A percentile compares a stretch with the other conserved stretches of the same genome.
phyloP scores from a whole-genome alignment of 495 filamentous ascomycete genomes.

The Pyrenula massariospora region DNA sequence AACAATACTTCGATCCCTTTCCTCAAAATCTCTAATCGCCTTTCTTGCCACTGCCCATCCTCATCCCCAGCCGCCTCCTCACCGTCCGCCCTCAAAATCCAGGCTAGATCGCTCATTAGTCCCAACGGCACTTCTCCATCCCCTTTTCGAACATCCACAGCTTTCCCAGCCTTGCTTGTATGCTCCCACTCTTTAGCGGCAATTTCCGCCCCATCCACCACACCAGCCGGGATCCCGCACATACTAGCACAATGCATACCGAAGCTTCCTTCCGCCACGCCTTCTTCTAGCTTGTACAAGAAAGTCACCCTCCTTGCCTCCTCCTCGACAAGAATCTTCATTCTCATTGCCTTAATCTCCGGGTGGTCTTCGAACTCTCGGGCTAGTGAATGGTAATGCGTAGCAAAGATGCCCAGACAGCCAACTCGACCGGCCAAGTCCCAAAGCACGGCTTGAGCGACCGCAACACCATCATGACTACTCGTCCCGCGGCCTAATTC shows the following conservation, averaged over 20 bases:
- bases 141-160: conserved; percentile 64
- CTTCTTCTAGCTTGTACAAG: conserved; percentile 87
- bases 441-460: conserved; percentile 92
- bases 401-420: conserved; percentile 93
- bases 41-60: conserved; percentile 23
- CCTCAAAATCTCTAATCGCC: conserved; percentile 57
- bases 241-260: conserved; percentile 99
- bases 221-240: conserved; percentile 80
- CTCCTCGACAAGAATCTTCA: conserved; percentile 94
- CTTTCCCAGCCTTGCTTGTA: conserved; percentile 79
- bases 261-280: conserved; percentile 94
- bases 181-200: conserved; percentile 96
- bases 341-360: conserved; percentile 72
- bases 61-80: conserved; percentile 23
- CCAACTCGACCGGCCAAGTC: conserved; percentile 90
- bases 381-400: conserved; percentile 91
- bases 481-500: conserved; percentile 92
- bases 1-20: conserved; percentile 71
- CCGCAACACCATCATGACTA: conserved; percentile 90
- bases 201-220: conserved; percentile 76
- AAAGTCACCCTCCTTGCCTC: conserved; percentile 73
- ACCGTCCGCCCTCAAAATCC: conserved; percentile 49
- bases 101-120: conserved; percentile 82
- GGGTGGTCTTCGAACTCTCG: conserved; percentile 82
- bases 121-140: conserved; percentile 70